Conservation (phyloP, 1,284 basidiomycete species). For the Xanthoconium separans region DNA sequence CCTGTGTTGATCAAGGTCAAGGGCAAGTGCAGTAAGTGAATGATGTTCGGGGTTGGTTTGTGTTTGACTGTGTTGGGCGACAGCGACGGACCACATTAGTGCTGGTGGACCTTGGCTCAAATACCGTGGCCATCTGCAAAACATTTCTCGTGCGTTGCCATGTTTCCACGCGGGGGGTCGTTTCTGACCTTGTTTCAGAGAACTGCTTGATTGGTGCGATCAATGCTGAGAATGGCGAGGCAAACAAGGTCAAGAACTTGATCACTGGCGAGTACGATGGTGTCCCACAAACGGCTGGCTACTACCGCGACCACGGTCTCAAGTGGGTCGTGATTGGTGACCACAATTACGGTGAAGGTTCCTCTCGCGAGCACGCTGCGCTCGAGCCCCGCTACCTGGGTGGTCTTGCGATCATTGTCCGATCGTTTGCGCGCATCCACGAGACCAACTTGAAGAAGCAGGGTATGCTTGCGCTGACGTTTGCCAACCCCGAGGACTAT, state of each 20-base stretch:
- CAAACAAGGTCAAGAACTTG: constrained; percentile 95
- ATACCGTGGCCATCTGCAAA: constrained; percentile 98
- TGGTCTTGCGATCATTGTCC: constrained; percentile 92
- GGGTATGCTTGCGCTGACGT: constrained; percentile 92
- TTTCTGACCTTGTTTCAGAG: constrained; percentile 45
- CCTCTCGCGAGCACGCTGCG: constrained; percentile 96
- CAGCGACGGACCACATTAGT: constrained; percentile 85
- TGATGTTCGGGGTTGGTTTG: background rate
- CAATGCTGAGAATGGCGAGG: constrained; percentile 93
- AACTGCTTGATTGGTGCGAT: constrained; percentile 98
- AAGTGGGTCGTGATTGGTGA: constrained; percentile 96
- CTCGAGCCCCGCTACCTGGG: constrained; percentile 97
- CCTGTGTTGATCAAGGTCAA: constrained; percentile 97
- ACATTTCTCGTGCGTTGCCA: constrained; percentile 82
- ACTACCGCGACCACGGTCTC: constrained; percentile 88
- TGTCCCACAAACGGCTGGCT: constrained; percentile 83
- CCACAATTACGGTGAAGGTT: constrained; percentile 98
- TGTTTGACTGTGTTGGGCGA: background rate
- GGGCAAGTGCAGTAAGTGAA: constrained; percentile 92
- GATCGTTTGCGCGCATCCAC: constrained; percentile 97
- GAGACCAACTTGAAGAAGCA: constrained; percentile 99
- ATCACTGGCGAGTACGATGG: constrained; percentile 83
- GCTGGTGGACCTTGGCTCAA: constrained; percentile 99
- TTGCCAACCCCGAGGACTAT: constrained; percentile 87
- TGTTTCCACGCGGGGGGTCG: background rate